Evolutionary conservation across 2,329 filamentous ascomycete genomes (phyloP), one percentile per base, ranked within the genome.

Genomic region (Leptographium radiaticola): DNA sequence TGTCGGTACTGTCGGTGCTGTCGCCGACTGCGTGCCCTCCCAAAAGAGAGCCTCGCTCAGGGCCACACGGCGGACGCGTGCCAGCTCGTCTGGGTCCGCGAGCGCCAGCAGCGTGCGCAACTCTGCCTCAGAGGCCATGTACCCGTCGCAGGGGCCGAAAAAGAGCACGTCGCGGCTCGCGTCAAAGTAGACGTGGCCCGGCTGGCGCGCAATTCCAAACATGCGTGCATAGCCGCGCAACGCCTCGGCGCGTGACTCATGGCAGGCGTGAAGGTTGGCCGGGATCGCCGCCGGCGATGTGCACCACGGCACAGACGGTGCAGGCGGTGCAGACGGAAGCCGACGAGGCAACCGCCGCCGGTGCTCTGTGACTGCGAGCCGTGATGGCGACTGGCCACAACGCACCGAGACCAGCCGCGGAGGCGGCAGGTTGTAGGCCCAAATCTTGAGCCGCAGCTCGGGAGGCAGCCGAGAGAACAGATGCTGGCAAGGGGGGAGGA

Each of bases 391-490:
- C 4, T 43, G 31, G 2, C 58, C 59, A 46, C 70, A 74, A 44
- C 64, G 66, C 34, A 75, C 62, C 2, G 71, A 66, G 31, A 76
- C 69, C 49, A 76, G 63, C 36, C 74, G 71, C 12, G 68, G 62
- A 15, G 62, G 60, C 0, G 72, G 70, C 18, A 74, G 62, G 59
- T 68, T 75, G 58, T 70, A 65, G 43, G 65, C 64, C 74, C 74
- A 76, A 49, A 76, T 73, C 53, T 67, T 70, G 30, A 75, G 63
- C 12, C 74, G 71, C 16, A 76, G 63, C 59, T 76, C 74, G 13
- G 67, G 60, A 1, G 74, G 74, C 1, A 76, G 70, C 44, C 60
- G 62, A 18, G 65, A 56, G 57, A 76, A 76, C 49, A 65, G 59
- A 47, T 63, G 67, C 74, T 76, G 18, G 1, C 18, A 44, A n/a